Evolutionary conservation across 352 stramenopile genomes (phyloP), one percentile per base, ranked within the genome.

Genomic region (Vaucheria bursata): DNA sequence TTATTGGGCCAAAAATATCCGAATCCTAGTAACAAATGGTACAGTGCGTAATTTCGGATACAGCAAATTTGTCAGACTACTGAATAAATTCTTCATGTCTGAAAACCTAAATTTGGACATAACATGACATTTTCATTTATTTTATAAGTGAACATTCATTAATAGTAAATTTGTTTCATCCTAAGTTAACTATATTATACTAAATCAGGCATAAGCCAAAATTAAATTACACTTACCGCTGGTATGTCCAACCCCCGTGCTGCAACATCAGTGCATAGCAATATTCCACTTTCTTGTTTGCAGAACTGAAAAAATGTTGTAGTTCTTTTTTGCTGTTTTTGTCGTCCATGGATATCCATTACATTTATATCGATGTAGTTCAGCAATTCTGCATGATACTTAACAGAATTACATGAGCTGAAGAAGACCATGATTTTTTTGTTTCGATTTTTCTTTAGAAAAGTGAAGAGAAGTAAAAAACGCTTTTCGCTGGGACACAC

Each of bases 271-370:
- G 96, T 99, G 91, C 94, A 98, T 0, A 99, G 87, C 71, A 99
- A 82, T 25, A 97, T 97, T n/a, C 95, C 95, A 18, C 82, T 95
- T 75, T 97, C 93, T 73, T 92, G 89, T 75, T 97, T 97, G 85
- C 94, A 97, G 85, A 99, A 99, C 88, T 98, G 90, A 85, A 98
- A 98, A 81, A 99, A 99, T 1, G 94, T 98, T 1, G 93, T 97
- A 29, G 94, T 98, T n/a, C 95, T 89, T 85, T 98, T 98, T 84
- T 97, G 94, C 88, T 99, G 95, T 87, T 98, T 99, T 85, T 98
- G 95, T 74, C 97, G 96, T 70, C 95, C 95, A 87, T 99, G 95
- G 85, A 99, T 99, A 82, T 98, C 94, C 85, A 98, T 89, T 18
- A 98, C 94, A 0, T 93, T 92, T 71, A 99, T 92, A 85, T 99